Evolutionary conservation across 1,284 basidiomycete species (phyloP), one percentile per base, ranked within the genome.

Genomic region (Ceratobasidium sp.): DNA sequence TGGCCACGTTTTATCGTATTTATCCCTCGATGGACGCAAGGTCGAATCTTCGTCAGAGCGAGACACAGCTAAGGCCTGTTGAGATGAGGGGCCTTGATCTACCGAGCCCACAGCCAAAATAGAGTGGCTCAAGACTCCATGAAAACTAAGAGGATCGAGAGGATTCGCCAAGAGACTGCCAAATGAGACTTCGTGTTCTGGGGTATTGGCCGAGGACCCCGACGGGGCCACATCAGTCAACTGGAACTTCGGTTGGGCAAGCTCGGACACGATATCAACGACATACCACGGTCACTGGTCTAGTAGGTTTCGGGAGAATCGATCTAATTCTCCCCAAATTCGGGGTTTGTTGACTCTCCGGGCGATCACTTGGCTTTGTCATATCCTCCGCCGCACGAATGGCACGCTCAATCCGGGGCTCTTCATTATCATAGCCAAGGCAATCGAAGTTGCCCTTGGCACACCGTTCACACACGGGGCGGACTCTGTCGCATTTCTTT

Each of bases 401-500:
- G 15, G 35, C 7, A 27, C 35, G 35, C 15, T 17, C 7, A 13
- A 2, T 29, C n/a, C 32, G 8, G 2, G 29, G 15, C 2, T n/a
- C 35, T n/a, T 34, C 10, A 32, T 50, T 13, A n/a, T 65, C 60
- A 29, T 65, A 65, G 5, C 60, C 60, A 38, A 52, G 60, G 49
- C 60, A 65, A 4, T 65, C 15, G 22, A 65, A 52, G 3, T 34
- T 22, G 1, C 34, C 32, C 17, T 40, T 52, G 32, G 31, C 27
- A 27, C 60, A 65, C 17, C 60, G n/a, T 17, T 53, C 49, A 49
- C 60, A 65, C 6, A 25, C 29, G 15, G 60, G 60, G 1, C 49
- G 4, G 20, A 49, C n/a, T 29, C 38, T 53, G 27, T 65, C 60
- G 32, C 60, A 65, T 32, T 65, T 65, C 15, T 65, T 65, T 17